A percentile compares a stretch with the other conserved stretches of the same genome.
phyloP scores from a whole-genome alignment of 306 rosid species.

The Arachis stenosperma region DNA sequence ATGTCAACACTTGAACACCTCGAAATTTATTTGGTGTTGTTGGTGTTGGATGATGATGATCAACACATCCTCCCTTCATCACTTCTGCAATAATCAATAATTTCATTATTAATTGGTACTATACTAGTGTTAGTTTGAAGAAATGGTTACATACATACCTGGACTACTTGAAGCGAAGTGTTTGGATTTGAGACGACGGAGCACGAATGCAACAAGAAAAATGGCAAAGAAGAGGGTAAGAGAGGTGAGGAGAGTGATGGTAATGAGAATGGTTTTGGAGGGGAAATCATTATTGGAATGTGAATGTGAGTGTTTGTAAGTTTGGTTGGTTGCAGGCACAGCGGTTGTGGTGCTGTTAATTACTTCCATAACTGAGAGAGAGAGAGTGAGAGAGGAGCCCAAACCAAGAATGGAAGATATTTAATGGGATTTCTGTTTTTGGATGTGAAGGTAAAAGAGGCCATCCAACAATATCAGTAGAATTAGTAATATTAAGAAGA shows the following conservation, averaged over 20 bases:
- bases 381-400: neutral
- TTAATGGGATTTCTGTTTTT: slow-evolving; percentile 29
- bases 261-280: slow-evolving; percentile 60
- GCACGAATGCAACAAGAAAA: slow-evolving; percentile 51
- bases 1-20: slow-evolving; percentile 89
- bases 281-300: slow-evolving; percentile 44
- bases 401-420: slow-evolving; percentile 24
- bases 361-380: too few relatives aligned
- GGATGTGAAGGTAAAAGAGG: neutral
- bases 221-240: slow-evolving; percentile 50
- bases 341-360: neutral
- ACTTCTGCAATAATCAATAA: slow-evolving; percentile 58
- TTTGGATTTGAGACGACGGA: slow-evolving; percentile 65
- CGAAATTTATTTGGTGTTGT: slow-evolving; percentile 38
- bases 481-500: too few relatives aligned
- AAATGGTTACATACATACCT: slow-evolving; percentile 37
- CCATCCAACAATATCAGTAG: neutral
- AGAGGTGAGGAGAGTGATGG: slow-evolving; percentile 45
- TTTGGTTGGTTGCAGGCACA: slow-evolving; percentile 34
- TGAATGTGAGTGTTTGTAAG: slow-evolving; percentile 38
- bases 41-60: slow-evolving; percentile 51
- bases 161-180: slow-evolving; percentile 80
- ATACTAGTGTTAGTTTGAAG: too few relatives aligned
- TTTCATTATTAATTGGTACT: neutral
- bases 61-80: slow-evolving; percentile 83